Conservation (phyloP, 306 rosid species). For the Adenanthera pavonina region DNA sequence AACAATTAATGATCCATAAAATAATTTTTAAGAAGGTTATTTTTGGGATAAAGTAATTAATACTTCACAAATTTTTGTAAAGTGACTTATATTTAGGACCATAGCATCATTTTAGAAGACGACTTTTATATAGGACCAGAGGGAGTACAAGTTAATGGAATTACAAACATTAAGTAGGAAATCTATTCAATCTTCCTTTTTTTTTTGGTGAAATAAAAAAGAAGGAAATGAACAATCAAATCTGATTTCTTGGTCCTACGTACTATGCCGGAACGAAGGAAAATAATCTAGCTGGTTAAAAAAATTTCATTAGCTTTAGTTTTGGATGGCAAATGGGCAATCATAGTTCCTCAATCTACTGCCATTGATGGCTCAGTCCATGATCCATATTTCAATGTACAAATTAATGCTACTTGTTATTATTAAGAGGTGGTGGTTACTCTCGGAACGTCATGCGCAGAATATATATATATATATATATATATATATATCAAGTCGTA, state of each 20-base stretch:
- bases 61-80: no score
- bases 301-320: neutral
- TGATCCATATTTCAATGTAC: neutral
- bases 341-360: conserved; percentile 22
- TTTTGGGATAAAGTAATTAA: no score
- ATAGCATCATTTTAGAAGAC: no score
- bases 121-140: no score
- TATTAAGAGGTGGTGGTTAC: neutral
- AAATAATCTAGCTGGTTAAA: neutral
- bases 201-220: neutral
- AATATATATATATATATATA: neutral
- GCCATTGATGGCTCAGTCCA: neutral
- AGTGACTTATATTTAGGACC: no score
- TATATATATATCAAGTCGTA: neutral
- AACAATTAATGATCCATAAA: no score
- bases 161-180: neutral
- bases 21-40: no score
- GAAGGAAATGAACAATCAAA: neutral
- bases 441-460: conserved; percentile 1
- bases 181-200: neutral
- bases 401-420: conserved; percentile 4
- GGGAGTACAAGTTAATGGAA: neutral
- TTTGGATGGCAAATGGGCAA: conserved; percentile 6
- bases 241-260: conserved; percentile 7
- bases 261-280: neutral